Conservation (phyloP, 805 yeast genomes). For the Alloascoidea africana region DNA sequence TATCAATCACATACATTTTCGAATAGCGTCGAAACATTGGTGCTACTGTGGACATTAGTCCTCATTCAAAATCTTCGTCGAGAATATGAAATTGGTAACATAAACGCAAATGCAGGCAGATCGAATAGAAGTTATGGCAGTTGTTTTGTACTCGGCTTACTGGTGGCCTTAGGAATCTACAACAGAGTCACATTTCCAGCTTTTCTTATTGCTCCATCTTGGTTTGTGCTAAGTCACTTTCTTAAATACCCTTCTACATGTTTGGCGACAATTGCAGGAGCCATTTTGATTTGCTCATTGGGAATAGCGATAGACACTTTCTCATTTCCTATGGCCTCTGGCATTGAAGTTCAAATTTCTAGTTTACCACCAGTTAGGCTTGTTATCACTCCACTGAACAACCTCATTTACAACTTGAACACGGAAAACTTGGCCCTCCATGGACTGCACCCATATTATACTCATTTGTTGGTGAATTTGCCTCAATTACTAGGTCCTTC, state of each 20-base stretch:
- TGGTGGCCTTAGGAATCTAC: constrained; percentile 56
- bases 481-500: constrained; percentile 81
- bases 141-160: constrained; percentile 22
- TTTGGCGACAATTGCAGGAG: background rate
- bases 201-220: constrained; percentile 52
- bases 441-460: constrained; percentile 70
- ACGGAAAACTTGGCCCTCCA: constrained; percentile 49
- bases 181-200: constrained; percentile 76
- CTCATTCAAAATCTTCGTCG: constrained; percentile 21
- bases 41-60: constrained; percentile 34
- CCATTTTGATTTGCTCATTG: background rate
- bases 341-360: too few relatives aligned
- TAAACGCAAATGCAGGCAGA: constrained; percentile 10
- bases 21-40: constrained; percentile 55
- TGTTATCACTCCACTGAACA: constrained; percentile 65
- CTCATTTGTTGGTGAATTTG: constrained; percentile 59
- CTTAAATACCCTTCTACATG: constrained; percentile 19
- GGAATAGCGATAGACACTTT: constrained; percentile 35
- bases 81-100: constrained; percentile 21
- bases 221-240: constrained; percentile 29
- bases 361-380: too few relatives aligned
- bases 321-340: constrained; percentile 13
- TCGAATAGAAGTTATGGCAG: constrained; percentile 7
- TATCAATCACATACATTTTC: constrained; percentile 83
- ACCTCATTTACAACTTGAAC: constrained; percentile 52